These are phyloP conservation scores for Ilyonectria mors-panacis DNA, from an alignment of 2,329 filamentous ascomycete genomes.

Conservation along the genomic window DNA sequence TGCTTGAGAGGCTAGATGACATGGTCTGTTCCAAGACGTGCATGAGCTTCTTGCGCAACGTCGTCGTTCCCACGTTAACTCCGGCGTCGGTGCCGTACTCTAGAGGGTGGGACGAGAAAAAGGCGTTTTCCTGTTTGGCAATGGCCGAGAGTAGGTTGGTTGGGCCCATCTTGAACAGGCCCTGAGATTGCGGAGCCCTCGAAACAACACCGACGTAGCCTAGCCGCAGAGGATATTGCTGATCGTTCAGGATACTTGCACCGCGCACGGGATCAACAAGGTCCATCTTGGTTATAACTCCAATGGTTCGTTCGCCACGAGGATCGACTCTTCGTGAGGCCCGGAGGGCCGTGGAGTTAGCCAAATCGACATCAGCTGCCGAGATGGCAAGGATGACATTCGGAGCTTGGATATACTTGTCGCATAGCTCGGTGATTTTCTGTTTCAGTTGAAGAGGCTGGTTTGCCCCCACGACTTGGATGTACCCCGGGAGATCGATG, in stretches of 20 bases:
- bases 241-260: slow-evolving; percentile 83
- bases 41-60: slow-evolving; percentile 95
- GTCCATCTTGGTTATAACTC: slow-evolving; percentile 99
- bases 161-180: slow-evolving; percentile 87
- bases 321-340: slow-evolving; percentile 94
- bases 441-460: slow-evolving; percentile 94
- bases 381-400: slow-evolving; percentile 98
- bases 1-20: slow-evolving; percentile 91
- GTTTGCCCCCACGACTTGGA: slow-evolving; percentile 92
- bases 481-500: slow-evolving; percentile 97
- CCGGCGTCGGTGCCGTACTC: slow-evolving; percentile 83
- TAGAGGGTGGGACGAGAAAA: slow-evolving; percentile 85
- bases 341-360: slow-evolving; percentile 93
- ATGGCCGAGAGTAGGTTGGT: slow-evolving; percentile 87
- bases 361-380: slow-evolving; percentile 95
- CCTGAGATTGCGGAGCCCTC: slow-evolving; percentile 77
- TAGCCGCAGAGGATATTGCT: slow-evolving; percentile 93
- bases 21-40: slow-evolving; percentile 96
- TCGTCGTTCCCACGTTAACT: slow-evolving; percentile 86
- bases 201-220: slow-evolving; percentile 97
- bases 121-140: slow-evolving; percentile 88
- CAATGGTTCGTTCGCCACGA: slow-evolving; percentile 94
- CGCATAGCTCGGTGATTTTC: slow-evolving; percentile 95
- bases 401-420: slow-evolving; percentile 97
- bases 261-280: slow-evolving; percentile 89